Conservation (phyloP, 345 rosid genomes). For the Salix arbutifolia region DNA sequence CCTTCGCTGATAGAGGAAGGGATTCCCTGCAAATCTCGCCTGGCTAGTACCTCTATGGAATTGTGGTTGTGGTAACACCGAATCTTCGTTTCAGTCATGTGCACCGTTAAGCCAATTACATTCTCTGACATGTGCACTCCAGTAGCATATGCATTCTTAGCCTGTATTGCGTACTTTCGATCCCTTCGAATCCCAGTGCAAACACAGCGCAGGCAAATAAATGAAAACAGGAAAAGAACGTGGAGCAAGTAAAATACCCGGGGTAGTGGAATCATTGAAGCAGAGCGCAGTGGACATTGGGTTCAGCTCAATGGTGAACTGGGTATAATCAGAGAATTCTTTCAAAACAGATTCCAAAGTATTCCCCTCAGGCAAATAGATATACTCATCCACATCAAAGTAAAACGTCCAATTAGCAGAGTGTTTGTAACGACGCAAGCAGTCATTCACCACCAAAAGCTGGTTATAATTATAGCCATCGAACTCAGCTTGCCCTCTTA, state of each 20-base stretch:
- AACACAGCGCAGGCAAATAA: not conserved
- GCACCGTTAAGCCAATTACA: slow-evolving; percentile 61
- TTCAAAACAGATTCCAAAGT: slow-evolving; percentile 53
- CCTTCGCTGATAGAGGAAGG: slow-evolving; percentile 49
- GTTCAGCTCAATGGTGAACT: slow-evolving; percentile 90
- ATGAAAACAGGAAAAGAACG: not conserved
- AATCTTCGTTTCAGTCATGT: slow-evolving; percentile 71
- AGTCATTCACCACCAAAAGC: slow-evolving; percentile 80
- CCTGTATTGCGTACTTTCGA: slow-evolving; percentile 82
- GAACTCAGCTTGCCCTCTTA: slow-evolving; percentile 51
- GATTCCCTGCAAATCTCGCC: slow-evolving; percentile 64
- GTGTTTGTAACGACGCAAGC: slow-evolving; percentile 60
- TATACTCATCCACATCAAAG: slow-evolving; percentile 88
- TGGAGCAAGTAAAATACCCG: slow-evolving; percentile 31
- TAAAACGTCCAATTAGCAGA: slow-evolving; percentile 80
- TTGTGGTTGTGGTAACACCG: slow-evolving; percentile 81
- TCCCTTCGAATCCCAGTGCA: slow-evolving; percentile 63
- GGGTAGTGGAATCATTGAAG: slow-evolving; percentile 58
- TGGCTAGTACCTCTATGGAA: slow-evolving; percentile 49
- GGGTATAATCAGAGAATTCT: slow-evolving; percentile 56
- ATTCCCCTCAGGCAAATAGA: slow-evolving; percentile 52
- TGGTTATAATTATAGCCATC: slow-evolving; percentile 89
- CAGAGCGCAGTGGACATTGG: slow-evolving; percentile 82
- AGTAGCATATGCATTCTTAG: slow-evolving; percentile 72
- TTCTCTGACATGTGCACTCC: slow-evolving; percentile 97